phyloP scores from a whole-genome alignment of 441 rosid species.

The Metrosideros polymorpha region DNA sequence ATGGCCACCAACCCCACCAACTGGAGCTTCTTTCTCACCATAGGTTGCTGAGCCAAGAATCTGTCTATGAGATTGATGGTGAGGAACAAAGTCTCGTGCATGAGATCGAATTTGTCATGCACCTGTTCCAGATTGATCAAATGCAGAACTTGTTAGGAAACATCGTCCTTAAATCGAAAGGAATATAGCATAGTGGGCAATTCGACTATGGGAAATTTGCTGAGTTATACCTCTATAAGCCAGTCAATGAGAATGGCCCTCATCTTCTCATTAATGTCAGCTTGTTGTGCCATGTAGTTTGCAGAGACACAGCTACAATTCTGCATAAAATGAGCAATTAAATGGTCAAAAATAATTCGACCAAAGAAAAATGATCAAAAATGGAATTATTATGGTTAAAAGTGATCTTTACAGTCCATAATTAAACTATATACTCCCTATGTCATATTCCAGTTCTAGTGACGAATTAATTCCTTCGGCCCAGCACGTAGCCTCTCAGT shows the following conservation, averaged over 20 bases:
- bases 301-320: slow-evolving; percentile 7
- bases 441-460: neutral
- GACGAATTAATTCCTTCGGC: neutral
- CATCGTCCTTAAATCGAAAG: neutral
- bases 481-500: neutral
- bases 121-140: slow-evolving; percentile 35
- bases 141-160: neutral
- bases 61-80: slow-evolving; percentile 88
- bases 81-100: slow-evolving; percentile 87
- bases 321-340: neutral
- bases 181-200: neutral
- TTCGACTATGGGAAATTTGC: neutral
- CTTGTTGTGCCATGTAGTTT: slow-evolving; percentile 13
- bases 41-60: slow-evolving; percentile 56
- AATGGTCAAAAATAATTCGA: neutral
- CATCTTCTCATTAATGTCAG: slow-evolving; percentile 19
- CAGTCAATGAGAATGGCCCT: slow-evolving; percentile 18
- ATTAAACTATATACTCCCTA: neutral
- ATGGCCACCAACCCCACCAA: slow-evolving; percentile 83
- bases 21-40: slow-evolving; percentile 90
- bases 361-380: no score
- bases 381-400: neutral
- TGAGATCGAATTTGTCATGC: slow-evolving; percentile 87
- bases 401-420: neutral
- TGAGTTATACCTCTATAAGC: slow-evolving; percentile 13